Evolutionary conservation across 805 yeast genomes (phyloP), one percentile per base, ranked within the genome.

Genomic region (Blastobotrys attinorum): DNA sequence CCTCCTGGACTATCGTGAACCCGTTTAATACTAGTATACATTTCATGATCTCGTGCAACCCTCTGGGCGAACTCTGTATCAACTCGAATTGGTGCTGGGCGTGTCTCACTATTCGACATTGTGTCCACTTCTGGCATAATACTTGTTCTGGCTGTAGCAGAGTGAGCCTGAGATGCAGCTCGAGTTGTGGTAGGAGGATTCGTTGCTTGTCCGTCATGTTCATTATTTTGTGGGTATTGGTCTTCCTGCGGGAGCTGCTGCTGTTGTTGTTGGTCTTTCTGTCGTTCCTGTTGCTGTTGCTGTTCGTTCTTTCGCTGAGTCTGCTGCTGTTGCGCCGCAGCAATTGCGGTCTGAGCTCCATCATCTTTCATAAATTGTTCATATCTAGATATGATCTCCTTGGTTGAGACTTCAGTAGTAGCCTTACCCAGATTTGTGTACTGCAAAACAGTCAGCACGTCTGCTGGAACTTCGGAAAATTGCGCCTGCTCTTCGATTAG

Each of bases 401-500:
- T 59, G 17, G 62, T 46, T 6, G 60, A 45, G 27, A 57, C 33
- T 6, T 58, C 58, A 3, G 51, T 31, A 8, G 52, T 36, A 2
- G 49, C 45, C 4, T 39, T 41, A 5, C 41, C 45, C 31, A 58
- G 45, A 11, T 50, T 73, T 53, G 74, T 68, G 38, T 66, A 64
- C 15, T 73, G 68, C 51, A 72, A 70, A 31, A 82, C 61, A 7
- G 66, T 66, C 54, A 73, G 56, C 32, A 87, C 56, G 51, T 79
- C 89, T 2, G 61, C 62, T 0, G 98, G 97, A 33, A 90, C 81
- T 42, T 79, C 70, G 32, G 87, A 75, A 48, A 90, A 73, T 46
- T 83, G 84, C 50, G 83, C 89, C 59, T 85, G 88, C 47, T 79
- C 72, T 46, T 84, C 84, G 49, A 92, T 88, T 60, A 92, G 67